Base-by-base conservation (phyloP, 2,329 filamentous ascomycete species). In the Colletotrichum magnum region DNA sequence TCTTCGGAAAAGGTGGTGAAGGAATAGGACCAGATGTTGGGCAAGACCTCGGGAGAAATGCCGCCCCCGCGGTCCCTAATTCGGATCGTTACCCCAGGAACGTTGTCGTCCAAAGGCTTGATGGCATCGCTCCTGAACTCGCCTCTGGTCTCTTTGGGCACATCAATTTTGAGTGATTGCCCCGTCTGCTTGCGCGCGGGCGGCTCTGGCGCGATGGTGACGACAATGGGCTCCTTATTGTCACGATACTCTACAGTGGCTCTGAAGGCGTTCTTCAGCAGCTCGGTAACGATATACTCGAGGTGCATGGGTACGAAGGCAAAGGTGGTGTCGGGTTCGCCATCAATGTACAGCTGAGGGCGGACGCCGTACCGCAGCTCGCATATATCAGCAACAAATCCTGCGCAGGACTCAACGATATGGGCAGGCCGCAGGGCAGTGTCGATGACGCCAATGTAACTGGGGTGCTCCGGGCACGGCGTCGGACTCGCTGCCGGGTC, bases 51-150 rank as follows among this genome's bases (percentile, higher is more conserved):
- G 0, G 95, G 93, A 1, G 90, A 88, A 64, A 99, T 98, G 43
- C 96, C 96, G 50, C 95, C 95, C 58, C 96, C 96, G n/a, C 94
- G 91, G 78, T 99, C 96, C 9, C 96, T 91, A 74, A 99, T 98
- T 26, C 96, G 90, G 74, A 99, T 97, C 0, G 96, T 98, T 13
- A 99, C 94, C 45, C 94, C 95, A 0, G 95, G 94, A 0, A 91
- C 88, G 67, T 89, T 87, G 75, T 90, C 88, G 70, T 90, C 88
- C 6, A 90, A 83, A 0, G 88, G 88, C 43, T 82, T 81, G 72
- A 91, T 90, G 58, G 83, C 78, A 66, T 86, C 84, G 70, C 77
- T 79, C 48, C 78, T 77, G 64, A 84, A 83, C 9, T 77, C 79
- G 61, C 82, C 83, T 68, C 78, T 79, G 43, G 81, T 79, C 50